A percentile compares a stretch with the other conserved stretches of the same genome.
Conservation (phyloP, 352 stramenopile species). For the Globisporangium ultimum region DNA sequence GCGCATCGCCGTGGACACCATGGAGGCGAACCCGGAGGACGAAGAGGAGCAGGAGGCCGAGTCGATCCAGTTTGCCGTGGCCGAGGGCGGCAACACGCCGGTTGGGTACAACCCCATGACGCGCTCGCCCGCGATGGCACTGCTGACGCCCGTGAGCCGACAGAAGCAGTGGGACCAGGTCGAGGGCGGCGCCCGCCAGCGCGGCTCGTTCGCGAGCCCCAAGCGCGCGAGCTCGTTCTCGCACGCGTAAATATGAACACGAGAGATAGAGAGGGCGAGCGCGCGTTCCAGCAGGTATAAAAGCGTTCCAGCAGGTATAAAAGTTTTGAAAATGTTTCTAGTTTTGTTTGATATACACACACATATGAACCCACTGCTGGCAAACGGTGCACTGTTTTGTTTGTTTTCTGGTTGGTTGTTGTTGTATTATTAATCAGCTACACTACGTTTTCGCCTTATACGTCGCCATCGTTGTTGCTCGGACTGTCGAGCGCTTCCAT, state of each 20-base stretch:
- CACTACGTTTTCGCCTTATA: not conserved
- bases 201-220: conserved; percentile 19
- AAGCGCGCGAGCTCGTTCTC: conserved; percentile 31
- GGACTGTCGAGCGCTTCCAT: conserved; percentile 22
- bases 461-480: conserved; percentile 10
- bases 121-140: conserved; percentile 45
- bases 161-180: conserved; percentile 55
- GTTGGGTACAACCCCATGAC: conserved; percentile 37
- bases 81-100: conserved; percentile 52
- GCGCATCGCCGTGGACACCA: conserved; percentile 29
- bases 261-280: not conserved
- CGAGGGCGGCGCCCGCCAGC: conserved; percentile 34
- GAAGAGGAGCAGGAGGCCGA: conserved; percentile 25
- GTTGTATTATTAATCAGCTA: conserved; percentile 1
- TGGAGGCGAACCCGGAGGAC: conserved; percentile 34
- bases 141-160: conserved; percentile 53
- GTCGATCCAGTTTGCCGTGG: conserved; percentile 27
- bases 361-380: not conserved
- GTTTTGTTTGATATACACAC: not conserved
- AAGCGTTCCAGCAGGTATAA: too few relatives aligned
- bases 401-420: not conserved
- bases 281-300: not conserved
- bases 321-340: not conserved
- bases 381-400: not conserved
- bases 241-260: conserved; percentile 16